Conservation (phyloP, 306 rosid species). For the Cucurbita ficifolia region DNA sequence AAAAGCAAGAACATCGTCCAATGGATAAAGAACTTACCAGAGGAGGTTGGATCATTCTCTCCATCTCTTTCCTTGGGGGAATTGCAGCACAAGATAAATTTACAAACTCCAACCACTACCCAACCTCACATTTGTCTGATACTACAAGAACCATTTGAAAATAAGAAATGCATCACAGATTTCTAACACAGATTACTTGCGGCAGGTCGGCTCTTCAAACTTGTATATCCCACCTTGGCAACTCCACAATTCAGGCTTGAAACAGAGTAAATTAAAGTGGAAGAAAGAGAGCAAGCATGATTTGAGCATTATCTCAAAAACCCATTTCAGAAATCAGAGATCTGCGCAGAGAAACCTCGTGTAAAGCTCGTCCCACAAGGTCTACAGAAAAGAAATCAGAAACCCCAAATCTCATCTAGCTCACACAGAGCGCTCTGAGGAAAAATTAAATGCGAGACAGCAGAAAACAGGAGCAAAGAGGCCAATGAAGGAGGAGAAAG, state of each 20-base stretch:
- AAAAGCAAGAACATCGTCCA: not conserved
- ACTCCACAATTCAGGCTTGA: not conserved
- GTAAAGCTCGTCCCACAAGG: constrained; percentile 5
- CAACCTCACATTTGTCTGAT: not conserved
- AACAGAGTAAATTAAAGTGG: not conserved
- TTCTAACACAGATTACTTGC: not conserved
- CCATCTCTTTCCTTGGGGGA: constrained; percentile 8
- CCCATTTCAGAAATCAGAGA: constrained; percentile 11
- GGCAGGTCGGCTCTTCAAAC: not conserved
- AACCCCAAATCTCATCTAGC: not conserved
- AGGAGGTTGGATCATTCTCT: constrained; percentile 15
- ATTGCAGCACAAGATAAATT: not conserved
- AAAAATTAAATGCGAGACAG: constrained; percentile 9
- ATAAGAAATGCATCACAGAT: constrained; percentile 4
- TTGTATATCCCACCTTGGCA: not conserved
- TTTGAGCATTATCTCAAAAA: constrained; percentile 1
- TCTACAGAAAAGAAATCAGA: constrained; percentile 4
- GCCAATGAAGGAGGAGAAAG: not conserved
- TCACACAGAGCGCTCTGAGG: not conserved
- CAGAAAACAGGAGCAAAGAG: constrained; percentile 3
- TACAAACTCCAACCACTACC: not conserved
- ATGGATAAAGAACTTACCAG: not conserved
- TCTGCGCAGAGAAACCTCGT: not conserved
- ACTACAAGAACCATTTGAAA: not conserved
- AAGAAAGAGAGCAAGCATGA: not conserved